phyloP scores from a whole-genome alignment of 495 filamentous ascomycete genomes.

The Aspergillus nanangensis region DNA sequence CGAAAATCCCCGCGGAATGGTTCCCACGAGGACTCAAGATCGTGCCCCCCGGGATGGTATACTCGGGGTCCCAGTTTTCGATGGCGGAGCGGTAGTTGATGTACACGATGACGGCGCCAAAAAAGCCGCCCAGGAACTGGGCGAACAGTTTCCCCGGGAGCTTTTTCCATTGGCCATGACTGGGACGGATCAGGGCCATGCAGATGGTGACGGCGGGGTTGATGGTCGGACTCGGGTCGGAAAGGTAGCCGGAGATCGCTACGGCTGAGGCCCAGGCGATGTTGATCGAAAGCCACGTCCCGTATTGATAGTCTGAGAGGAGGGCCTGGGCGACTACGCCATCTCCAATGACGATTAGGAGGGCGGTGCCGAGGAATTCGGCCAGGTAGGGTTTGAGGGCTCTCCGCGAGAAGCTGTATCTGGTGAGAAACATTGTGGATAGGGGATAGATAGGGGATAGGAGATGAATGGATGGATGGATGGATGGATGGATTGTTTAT shows the following conservation, averaged over 20 bases:
- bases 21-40: slow-evolving; percentile 30
- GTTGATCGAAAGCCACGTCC: slow-evolving; percentile 37
- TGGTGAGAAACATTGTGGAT: slow-evolving; percentile 9
- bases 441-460: too few relatives aligned
- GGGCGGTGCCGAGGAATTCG: slow-evolving; percentile 32
- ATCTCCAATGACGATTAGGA: slow-evolving; percentile 33
- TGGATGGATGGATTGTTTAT: too few relatives aligned
- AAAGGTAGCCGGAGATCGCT: slow-evolving; percentile 24
- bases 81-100: slow-evolving; percentile 34
- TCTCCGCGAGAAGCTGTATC: slow-evolving; percentile 18
- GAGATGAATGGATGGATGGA: too few relatives aligned
- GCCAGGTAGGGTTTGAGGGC: slow-evolving; percentile 28
- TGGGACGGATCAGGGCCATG: slow-evolving; percentile 26
- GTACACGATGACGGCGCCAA: slow-evolving; percentile 31
- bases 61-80: slow-evolving; percentile 31
- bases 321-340: slow-evolving; percentile 32
- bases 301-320: slow-evolving; percentile 32
- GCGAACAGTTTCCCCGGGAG: slow-evolving; percentile 26
- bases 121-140: slow-evolving; percentile 30
- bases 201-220: slow-evolving; percentile 29
- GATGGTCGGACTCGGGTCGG: slow-evolving; percentile 26
- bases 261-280: slow-evolving; percentile 33
- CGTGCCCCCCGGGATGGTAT: slow-evolving; percentile 32
- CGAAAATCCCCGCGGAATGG: slow-evolving; percentile 33
- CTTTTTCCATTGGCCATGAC: slow-evolving; percentile 23